Percentiles rank a stretch among this genome's conserved stretches.
These are phyloP conservation scores for Ambrosia trifida DNA, from an alignment of 129 eudicot species.

Conservation along the genomic window DNA sequence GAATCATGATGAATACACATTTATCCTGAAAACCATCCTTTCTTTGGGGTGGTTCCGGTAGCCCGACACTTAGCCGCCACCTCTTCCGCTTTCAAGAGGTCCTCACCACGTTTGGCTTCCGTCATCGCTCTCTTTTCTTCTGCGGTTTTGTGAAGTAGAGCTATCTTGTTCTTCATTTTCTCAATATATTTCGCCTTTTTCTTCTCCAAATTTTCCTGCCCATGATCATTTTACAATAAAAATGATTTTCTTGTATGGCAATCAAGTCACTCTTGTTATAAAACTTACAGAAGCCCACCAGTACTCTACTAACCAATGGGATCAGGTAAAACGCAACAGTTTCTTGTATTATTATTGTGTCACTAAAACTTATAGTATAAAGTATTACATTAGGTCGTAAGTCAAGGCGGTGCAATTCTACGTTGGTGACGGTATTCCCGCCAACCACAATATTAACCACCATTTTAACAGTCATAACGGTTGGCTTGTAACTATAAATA, in stretches of 20 bases:
- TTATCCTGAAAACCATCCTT: slow-evolving; percentile 61
- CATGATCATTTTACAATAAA: neutral
- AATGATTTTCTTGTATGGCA: neutral
- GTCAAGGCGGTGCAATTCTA: no score
- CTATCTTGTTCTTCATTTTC: slow-evolving; percentile 74
- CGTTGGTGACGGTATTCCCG: no score
- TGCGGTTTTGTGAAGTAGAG: slow-evolving; percentile 66
- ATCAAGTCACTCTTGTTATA: slow-evolving; percentile 1
- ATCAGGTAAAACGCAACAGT: no score
- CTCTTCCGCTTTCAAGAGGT: slow-evolving; percentile 79
- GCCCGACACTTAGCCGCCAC: slow-evolving; percentile 75
- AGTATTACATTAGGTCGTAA: no score
- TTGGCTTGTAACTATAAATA: no score
- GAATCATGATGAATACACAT: slow-evolving; percentile 7
- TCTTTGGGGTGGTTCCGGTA: slow-evolving; percentile 67
- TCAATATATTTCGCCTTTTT: slow-evolving; percentile 68
- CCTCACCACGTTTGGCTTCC: slow-evolving; percentile 83
- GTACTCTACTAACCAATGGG: no score
- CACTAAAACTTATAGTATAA: no score
- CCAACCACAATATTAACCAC: no score
- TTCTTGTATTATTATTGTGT: no score
- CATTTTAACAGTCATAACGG: no score
- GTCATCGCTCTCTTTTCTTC: slow-evolving; percentile 74
- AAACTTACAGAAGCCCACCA: no score
- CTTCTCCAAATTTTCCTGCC: slow-evolving; percentile 80